Conservation (phyloP, 1,284 basidiomycete species). For the Leccinum holopus region DNA sequence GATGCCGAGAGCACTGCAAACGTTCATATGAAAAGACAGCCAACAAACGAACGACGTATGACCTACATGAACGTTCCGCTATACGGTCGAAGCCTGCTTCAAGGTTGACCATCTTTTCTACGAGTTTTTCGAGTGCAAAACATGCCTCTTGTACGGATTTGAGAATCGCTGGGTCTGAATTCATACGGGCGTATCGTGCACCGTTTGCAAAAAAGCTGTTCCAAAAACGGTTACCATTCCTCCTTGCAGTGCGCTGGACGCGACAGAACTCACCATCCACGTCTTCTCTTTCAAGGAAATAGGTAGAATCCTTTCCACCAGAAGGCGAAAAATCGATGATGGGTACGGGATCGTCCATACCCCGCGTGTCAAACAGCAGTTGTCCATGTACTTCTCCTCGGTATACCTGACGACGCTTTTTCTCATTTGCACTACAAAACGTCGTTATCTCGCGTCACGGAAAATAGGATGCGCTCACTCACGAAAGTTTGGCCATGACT, state of each 20-base stretch:
- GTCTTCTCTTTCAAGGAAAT: conserved; percentile 69
- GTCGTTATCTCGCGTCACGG: neutral
- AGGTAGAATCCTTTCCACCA: conserved; percentile 52
- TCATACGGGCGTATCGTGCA: conserved; percentile 57
- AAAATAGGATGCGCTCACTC: conserved; percentile 31
- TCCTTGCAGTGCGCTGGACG: neutral
- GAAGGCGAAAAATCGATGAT: conserved; percentile 74
- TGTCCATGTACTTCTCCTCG: conserved; percentile 76
- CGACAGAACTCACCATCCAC: conserved; percentile 57
- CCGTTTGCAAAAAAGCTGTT: conserved; percentile 58
- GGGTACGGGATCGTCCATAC: conserved; percentile 76
- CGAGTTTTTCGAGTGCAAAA: conserved; percentile 59
- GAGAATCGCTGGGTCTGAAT: conserved; percentile 45
- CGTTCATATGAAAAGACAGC: conserved; percentile 8
- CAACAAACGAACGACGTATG: neutral
- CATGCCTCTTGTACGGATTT: conserved; percentile 64
- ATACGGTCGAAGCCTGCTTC: conserved; percentile 78
- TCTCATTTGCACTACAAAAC: conserved; percentile 59
- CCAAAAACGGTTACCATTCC: neutral
- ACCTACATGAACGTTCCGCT: conserved; percentile 75
- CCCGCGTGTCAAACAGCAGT: conserved; percentile 74
- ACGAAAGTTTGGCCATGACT: conserved; percentile 82
- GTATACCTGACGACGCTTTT: conserved; percentile 75
- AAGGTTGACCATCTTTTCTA: conserved; percentile 73
- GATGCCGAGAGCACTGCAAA: conserved; percentile 66